Evolutionary conservation across 2,329 filamentous ascomycete genomes (phyloP).

Genomic region (Blastomyces gilchristii): DNA sequence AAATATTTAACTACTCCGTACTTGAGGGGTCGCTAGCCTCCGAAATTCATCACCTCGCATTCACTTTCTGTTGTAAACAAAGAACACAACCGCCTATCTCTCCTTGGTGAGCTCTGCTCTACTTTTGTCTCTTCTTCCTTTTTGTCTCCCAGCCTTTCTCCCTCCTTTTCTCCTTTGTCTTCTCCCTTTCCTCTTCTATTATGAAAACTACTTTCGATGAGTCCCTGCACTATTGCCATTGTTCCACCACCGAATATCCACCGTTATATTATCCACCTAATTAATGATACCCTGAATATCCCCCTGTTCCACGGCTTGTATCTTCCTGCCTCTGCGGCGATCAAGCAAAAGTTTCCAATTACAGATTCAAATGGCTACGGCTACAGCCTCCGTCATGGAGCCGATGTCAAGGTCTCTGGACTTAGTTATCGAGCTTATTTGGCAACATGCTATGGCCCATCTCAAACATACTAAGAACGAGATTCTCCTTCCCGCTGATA

Average conservation of each 20-base stretch:
- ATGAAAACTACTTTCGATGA: neutral
- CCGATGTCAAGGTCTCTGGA: slow-evolving; percentile 12
- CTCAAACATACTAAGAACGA: slow-evolving; percentile 25
- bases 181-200: slow-evolving; percentile 1
- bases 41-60: slow-evolving; percentile 4
- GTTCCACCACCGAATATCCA: neutral
- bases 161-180: neutral
- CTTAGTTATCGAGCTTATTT: slow-evolving; percentile 20
- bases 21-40: slow-evolving; percentile 1
- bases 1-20: too few species aligned
- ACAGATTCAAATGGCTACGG: slow-evolving; percentile 13
- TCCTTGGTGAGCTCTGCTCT: slow-evolving; percentile 10
- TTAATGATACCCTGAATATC: neutral
- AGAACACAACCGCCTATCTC: slow-evolving; percentile 9
- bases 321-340: neutral
- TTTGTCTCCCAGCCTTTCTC: slow-evolving; percentile 1
- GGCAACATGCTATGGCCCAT: slow-evolving; percentile 25
- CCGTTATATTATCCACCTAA: neutral
- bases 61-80: slow-evolving; percentile 12
- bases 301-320: neutral
- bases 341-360: neutral
- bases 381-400: slow-evolving; percentile 4
- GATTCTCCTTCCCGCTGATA: slow-evolving; percentile 24
- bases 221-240: neutral
- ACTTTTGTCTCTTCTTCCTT: slow-evolving; percentile 6